Base-by-base conservation (phyloP, 768 basidiomycete species). In the Chiua virens region DNA sequence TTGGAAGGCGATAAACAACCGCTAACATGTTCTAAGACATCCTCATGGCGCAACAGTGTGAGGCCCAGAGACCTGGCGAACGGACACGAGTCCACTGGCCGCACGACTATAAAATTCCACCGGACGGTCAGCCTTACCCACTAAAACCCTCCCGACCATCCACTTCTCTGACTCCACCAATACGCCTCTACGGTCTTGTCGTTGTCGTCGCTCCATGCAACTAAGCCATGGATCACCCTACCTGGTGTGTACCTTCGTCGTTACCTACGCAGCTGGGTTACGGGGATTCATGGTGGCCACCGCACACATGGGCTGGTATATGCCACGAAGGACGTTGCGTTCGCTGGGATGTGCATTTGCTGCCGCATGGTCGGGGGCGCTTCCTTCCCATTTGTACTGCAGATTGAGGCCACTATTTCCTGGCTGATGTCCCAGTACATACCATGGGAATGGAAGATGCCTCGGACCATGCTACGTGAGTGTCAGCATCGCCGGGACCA, bases 361-460 rank as follows among this genome's bases (percentile, higher is more conserved):
- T 63, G 54, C 53, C 61, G 57, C 62, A 67, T 73, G 64, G 71
- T 70, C 72, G 58, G 66, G 40, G 57, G 64, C 54, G 50, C 71
- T 69, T 74, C 69, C 53, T 56, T 66, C 65, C 65, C 71, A 69
- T 67, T 51, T 70, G 68, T 69, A 63, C 67, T 65, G 60, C 55
- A 57, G 57, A 51, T 54, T 57, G 58, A 64, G 49, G 61, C 70
- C 61, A 60, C 59, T 59, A 49, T 63, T 63, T 61, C 59, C 58
- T 64, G 60, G 63, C 56, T 50, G 39, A 60, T 43, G 55, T 57
- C 57, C 54, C 57, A 70, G 73, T 73, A 73, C 73, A 75, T 78
- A 78, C 76, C 76, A 78, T 78, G 77, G 75, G 77, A 78, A 78
- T 78, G 77, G 75, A 78, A 78, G 74, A 78, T 71, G 71, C 65